Percentiles rank a stretch among this genome's conserved stretches.
Evolutionary conservation across 352 stramenopile species (phyloP).

Genomic region (Globisporangium polare): DNA sequence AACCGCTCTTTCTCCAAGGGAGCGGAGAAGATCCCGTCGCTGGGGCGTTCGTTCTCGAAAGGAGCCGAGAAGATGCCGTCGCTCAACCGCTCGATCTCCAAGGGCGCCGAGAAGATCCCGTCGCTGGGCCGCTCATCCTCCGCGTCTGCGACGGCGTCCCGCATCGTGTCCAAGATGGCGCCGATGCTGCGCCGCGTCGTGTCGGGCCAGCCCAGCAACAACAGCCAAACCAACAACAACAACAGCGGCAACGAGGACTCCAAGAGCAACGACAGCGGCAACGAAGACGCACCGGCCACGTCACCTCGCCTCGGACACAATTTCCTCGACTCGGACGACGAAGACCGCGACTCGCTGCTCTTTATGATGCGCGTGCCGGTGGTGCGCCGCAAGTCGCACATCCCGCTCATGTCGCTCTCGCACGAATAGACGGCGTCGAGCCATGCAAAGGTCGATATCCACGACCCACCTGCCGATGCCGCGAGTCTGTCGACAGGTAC

Average conservation of each 20-base stretch:
- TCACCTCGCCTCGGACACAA: constrained; percentile 11
- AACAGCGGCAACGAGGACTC: neutral
- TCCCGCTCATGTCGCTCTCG: constrained; percentile 48
- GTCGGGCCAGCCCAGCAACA: constrained; percentile 10
- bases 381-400: constrained; percentile 37
- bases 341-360: constrained; percentile 57
- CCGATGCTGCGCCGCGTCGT: constrained; percentile 35
- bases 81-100: constrained; percentile 20
- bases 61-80: constrained; percentile 12
- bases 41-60: constrained; percentile 19
- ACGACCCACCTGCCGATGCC: neutral
- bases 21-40: constrained; percentile 9
- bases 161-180: constrained; percentile 62
- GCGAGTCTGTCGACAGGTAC: neutral
- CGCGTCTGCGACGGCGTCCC: constrained; percentile 29
- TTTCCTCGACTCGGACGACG: constrained; percentile 38
- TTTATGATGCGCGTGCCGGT: constrained; percentile 64
- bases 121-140: constrained; percentile 21
- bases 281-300: neutral
- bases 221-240: neutral
- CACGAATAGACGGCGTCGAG: constrained; percentile 29
- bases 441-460: neutral
- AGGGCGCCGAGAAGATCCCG: constrained; percentile 11
- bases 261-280: neutral
- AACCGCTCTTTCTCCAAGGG: constrained; percentile 13